Evolutionary conservation across 257 asterid genomes (phyloP).

Genomic region (Buddleja alternifolia): DNA sequence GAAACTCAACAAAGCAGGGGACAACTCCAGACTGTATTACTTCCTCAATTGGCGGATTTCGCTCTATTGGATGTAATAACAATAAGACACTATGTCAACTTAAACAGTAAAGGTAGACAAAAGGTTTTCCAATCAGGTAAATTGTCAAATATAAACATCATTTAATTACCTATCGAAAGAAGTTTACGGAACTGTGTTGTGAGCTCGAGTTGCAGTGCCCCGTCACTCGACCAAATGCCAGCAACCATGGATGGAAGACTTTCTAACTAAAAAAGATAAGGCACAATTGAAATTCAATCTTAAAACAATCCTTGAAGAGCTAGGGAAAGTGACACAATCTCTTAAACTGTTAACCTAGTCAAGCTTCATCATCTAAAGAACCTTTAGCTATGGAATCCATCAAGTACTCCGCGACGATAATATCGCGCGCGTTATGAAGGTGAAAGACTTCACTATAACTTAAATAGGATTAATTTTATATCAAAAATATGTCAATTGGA

Average conservation of each 20-base stretch:
- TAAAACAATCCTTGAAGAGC: not conserved
- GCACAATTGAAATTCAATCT: constrained; percentile 17
- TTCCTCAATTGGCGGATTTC: constrained; percentile 92
- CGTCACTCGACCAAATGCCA: constrained; percentile 79
- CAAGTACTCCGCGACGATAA: not conserved
- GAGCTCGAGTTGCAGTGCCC: constrained; percentile 69
- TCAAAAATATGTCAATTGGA: not conserved
- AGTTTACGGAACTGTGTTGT: constrained; percentile 94
- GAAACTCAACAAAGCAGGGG: constrained; percentile 87
- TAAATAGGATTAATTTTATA: not conserved
- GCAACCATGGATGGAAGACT: constrained; percentile 77
- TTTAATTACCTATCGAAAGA: constrained; percentile 71
- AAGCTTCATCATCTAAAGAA: too few relatives aligned
- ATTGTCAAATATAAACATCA: not conserved
- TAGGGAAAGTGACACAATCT: not conserved
- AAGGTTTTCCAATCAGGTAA: not conserved
- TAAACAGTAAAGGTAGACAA: not conserved
- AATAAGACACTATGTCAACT: constrained; percentile 3
- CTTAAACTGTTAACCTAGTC: not conserved
- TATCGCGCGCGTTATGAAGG: not conserved
- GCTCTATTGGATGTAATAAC: constrained; percentile 50
- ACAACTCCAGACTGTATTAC: constrained; percentile 92
- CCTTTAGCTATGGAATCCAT: too few relatives aligned
- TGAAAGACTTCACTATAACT: not conserved
- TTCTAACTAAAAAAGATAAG: constrained; percentile 60